Percentiles rank a stretch among this genome's conserved stretches.
These are phyloP conservation scores for Actinomortierella wolfii DNA, from an alignment of 371 early-diverging fungal species.

Conservation along the genomic window DNA sequence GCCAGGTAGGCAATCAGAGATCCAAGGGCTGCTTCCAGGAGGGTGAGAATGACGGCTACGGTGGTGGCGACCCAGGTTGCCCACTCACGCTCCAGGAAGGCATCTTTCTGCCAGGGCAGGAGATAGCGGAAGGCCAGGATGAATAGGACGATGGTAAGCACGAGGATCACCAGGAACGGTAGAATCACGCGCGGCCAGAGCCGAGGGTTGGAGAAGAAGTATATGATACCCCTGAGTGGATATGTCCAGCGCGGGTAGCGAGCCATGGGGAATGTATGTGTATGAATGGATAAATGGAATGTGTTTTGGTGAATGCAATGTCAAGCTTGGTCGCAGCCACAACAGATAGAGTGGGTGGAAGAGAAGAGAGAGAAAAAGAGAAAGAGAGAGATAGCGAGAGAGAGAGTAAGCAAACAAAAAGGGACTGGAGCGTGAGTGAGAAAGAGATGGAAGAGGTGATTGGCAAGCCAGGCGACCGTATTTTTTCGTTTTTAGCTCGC, in stretches of 20 bases:
- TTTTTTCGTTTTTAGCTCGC: too few species aligned
- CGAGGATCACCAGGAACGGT: constrained; percentile 34
- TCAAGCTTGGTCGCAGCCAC: background rate
- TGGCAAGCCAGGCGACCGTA: too few species aligned
- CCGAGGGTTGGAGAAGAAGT: constrained; percentile 30
- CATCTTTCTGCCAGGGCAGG: constrained; percentile 24
- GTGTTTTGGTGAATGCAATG: background rate
- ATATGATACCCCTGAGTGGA: constrained; percentile 35
- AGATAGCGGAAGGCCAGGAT: constrained; percentile 39
- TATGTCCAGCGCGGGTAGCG: constrained; percentile 19
- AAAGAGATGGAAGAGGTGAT: too few species aligned
- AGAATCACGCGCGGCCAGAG: constrained; percentile 44
- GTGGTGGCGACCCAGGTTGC: constrained; percentile 23
- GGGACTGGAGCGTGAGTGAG: background rate
- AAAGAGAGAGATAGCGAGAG: background rate
- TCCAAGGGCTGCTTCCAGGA: constrained; percentile 41
- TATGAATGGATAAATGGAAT: background rate
- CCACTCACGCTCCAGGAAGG: constrained; percentile 26
- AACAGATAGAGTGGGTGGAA: constrained; percentile 1
- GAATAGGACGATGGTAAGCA: constrained; percentile 22
- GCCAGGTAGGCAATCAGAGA: background rate
- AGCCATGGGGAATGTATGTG: constrained; percentile 5
- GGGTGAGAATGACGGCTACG: constrained; percentile 12
- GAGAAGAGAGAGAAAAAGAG: background rate
- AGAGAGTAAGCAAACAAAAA: background rate